Evolutionary conservation across 148 eudicot species (phyloP).

Genomic region (Fagopyrum tataricum): DNA sequence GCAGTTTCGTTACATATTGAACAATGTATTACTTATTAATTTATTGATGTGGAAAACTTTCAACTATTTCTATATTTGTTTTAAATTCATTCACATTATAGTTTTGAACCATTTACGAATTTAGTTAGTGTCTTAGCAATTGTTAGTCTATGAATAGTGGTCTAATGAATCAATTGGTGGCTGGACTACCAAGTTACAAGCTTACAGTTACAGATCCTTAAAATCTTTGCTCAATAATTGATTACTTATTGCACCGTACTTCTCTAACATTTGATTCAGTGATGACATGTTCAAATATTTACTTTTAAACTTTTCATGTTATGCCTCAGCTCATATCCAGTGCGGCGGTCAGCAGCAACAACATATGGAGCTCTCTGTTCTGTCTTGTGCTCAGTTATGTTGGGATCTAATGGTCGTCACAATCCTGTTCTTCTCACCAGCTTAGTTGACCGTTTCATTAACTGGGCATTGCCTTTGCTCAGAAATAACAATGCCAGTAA

Average conservation of each 20-base stretch:
- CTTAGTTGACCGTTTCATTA: conserved; percentile 69
- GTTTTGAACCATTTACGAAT: background rate
- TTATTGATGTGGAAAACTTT: background rate
- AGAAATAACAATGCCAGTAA: conserved; percentile 35
- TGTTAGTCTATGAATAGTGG: background rate
- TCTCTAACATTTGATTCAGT: background rate
- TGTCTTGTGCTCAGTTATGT: conserved; percentile 52
- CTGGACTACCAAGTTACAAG: background rate
- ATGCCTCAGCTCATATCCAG: conserved; percentile 59
- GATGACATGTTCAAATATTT: background rate
- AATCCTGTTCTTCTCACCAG: conserved; percentile 53
- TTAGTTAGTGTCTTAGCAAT: background rate
- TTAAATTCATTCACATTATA: background rate
- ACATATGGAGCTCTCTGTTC: conserved; percentile 87
- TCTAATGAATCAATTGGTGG: background rate
- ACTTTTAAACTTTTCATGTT: conserved; percentile 3
- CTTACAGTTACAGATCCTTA: background rate
- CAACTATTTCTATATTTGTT: background rate
- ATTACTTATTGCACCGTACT: background rate
- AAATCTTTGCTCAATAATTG: background rate
- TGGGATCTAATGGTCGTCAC: conserved; percentile 71
- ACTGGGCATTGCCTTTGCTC: conserved; percentile 81
- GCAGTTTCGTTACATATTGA: background rate
- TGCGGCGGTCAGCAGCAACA: conserved; percentile 76
- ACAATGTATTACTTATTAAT: background rate